phyloP scores from a whole-genome alignment of 306 rosid genomes.

The Ochetophila trinervis region DNA sequence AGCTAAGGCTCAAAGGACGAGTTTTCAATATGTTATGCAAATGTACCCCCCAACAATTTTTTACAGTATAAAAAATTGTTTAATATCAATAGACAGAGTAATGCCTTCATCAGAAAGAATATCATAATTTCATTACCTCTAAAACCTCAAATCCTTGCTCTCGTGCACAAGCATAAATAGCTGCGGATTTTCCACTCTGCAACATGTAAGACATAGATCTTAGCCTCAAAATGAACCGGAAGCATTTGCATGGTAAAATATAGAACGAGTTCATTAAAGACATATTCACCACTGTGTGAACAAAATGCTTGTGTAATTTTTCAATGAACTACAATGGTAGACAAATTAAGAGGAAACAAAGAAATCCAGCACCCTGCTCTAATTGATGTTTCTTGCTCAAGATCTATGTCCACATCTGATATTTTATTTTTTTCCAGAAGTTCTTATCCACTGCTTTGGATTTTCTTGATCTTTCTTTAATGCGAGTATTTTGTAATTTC shows the following conservation, averaged over 20 bases:
- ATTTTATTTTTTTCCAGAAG: background rate
- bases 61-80: background rate
- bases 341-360: too few relatives aligned
- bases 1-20: slow-evolving; percentile 5
- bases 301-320: too few relatives aligned
- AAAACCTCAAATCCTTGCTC: slow-evolving; percentile 78
- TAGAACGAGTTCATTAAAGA: background rate
- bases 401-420: too few relatives aligned
- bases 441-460: background rate
- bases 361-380: background rate
- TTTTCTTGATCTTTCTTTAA: background rate
- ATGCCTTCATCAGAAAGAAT: slow-evolving; percentile 6
- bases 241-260: slow-evolving; percentile 11
- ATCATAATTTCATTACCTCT: slow-evolving; percentile 56
- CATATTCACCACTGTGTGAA: too few relatives aligned
- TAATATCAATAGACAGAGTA: background rate
- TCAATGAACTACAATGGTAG: too few relatives aligned
- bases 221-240: slow-evolving; percentile 18
- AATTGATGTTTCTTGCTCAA: background rate
- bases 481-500: background rate
- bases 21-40: background rate
- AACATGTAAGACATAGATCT: slow-evolving; percentile 31
- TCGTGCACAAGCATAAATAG: slow-evolving; percentile 86
- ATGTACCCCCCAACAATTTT: too few relatives aligned
- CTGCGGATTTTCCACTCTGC: slow-evolving; percentile 98